phyloP scores from a whole-genome alignment of 2,329 filamentous ascomycete species.

The Monosporascus sp. region DNA sequence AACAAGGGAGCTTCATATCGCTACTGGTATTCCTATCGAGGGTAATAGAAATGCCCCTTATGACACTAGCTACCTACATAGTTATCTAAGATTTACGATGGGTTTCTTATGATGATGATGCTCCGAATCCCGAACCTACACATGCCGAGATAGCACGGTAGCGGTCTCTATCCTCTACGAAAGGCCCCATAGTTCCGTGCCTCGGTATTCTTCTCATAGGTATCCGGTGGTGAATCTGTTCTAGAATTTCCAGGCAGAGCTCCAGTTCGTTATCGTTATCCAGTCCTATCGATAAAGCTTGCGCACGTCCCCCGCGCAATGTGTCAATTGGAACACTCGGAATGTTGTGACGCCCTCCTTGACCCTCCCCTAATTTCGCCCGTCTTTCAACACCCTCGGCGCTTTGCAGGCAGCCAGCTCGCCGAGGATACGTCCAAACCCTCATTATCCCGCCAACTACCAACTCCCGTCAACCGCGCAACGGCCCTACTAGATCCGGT shows the following conservation, averaged over 20 bases:
- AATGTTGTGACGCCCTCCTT: background rate
- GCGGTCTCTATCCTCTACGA: too few species aligned
- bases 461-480: background rate
- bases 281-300: background rate
- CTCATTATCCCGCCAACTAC: background rate
- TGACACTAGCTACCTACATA: background rate
- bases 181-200: too few species aligned
- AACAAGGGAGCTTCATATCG: background rate
- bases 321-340: background rate
- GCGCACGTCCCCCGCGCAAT: background rate
- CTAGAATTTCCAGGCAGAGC: background rate
- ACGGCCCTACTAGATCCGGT: conserved; percentile 32
- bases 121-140: too few species aligned
- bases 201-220: too few species aligned
- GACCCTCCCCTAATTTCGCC: background rate
- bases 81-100: too few species aligned
- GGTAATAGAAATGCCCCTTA: background rate
- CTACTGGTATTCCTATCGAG: background rate
- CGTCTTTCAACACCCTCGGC: background rate
- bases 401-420: background rate
- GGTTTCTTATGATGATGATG: too few species aligned
- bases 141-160: too few species aligned
- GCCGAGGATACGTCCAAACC: background rate
- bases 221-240: background rate
- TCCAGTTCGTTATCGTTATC: background rate